Conservation (phyloP, 495 filamentous ascomycete genomes). For the Neurospora sp. region DNA sequence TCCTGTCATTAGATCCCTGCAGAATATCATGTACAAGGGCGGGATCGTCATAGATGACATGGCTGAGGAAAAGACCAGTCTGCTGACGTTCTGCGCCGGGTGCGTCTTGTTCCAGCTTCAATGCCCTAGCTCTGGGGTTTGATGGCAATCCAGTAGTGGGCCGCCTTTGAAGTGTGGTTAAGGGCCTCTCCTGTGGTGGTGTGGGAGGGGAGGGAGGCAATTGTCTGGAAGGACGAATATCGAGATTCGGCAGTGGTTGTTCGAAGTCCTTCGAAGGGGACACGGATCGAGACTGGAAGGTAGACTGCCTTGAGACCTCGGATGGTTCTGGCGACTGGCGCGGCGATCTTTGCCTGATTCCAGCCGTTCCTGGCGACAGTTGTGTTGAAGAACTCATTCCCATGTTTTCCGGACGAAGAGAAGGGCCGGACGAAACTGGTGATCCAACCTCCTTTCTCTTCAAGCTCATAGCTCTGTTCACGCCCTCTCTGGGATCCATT, state of each 20-base stretch:
- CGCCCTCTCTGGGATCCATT: conserved; percentile 14
- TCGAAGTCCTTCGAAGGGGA: neutral
- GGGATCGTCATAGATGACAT: conserved; percentile 41
- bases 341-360: conserved; percentile 32
- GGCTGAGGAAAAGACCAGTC: conserved; percentile 44
- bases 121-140: conserved; percentile 37
- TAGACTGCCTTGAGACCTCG: neutral
- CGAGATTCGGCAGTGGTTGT: conserved; percentile 1
- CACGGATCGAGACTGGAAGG: neutral
- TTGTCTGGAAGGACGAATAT: conserved; percentile 25
- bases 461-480: conserved; percentile 27
- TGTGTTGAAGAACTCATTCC: conserved; percentile 28
- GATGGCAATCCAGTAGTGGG: conserved; percentile 39
- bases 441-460: conserved; percentile 35
- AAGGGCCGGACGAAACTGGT: conserved; percentile 3
- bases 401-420: conserved; percentile 7
- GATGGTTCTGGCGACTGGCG: conserved; percentile 13
- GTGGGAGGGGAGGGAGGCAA: conserved; percentile 21
- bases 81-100: conserved; percentile 23
- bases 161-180: conserved; percentile 35
- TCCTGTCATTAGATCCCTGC: conserved; percentile 21
- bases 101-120: conserved; percentile 22
- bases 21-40: conserved; percentile 35
- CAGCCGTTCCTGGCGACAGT: conserved; percentile 34
- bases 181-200: conserved; percentile 22